Evolutionary conservation across 495 filamentous ascomycete genomes (phyloP).

Genomic region (Trichoderma virens): DNA sequence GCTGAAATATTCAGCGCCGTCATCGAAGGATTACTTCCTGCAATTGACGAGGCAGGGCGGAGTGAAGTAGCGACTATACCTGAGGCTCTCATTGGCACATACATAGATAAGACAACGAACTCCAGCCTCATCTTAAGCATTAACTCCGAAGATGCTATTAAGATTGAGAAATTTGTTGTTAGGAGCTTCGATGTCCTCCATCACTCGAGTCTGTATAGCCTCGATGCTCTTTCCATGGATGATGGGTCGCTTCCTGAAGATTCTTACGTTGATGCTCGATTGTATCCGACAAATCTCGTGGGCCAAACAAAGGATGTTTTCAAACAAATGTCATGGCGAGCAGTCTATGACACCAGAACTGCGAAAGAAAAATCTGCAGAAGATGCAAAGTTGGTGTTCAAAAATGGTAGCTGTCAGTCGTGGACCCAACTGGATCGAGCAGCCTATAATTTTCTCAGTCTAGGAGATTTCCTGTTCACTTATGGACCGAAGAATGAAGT

Average conservation of each 20-base stretch:
- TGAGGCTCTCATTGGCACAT: slow-evolving; percentile 32
- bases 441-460: slow-evolving; percentile 15
- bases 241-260: slow-evolving; percentile 5
- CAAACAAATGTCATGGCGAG: slow-evolving; percentile 23
- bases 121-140: slow-evolving; percentile 34
- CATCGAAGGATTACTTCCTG: slow-evolving; percentile 31
- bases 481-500: not conserved
- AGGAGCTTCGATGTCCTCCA: slow-evolving; percentile 33
- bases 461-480: not conserved
- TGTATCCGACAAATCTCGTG: slow-evolving; percentile 24
- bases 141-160: slow-evolving; percentile 36
- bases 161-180: slow-evolving; percentile 31
- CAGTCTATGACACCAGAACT: slow-evolving; percentile 20
- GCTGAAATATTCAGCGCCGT: slow-evolving; percentile 27
- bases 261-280: slow-evolving; percentile 16
- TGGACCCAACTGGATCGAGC: slow-evolving; percentile 28
- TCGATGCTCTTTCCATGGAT: slow-evolving; percentile 8
- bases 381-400: slow-evolving; percentile 20
- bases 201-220: slow-evolving; percentile 21
- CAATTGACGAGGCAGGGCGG: slow-evolving; percentile 38
- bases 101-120: slow-evolving; percentile 27
- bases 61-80: slow-evolving; percentile 22
- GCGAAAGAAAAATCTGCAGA: slow-evolving; percentile 18
- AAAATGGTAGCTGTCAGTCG: slow-evolving; percentile 22
- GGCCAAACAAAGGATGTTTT: slow-evolving; percentile 11